These are phyloP conservation scores for Yamadazyma triangularis DNA, from an alignment of 1,139 yeast species.

Conservation along the genomic window DNA sequence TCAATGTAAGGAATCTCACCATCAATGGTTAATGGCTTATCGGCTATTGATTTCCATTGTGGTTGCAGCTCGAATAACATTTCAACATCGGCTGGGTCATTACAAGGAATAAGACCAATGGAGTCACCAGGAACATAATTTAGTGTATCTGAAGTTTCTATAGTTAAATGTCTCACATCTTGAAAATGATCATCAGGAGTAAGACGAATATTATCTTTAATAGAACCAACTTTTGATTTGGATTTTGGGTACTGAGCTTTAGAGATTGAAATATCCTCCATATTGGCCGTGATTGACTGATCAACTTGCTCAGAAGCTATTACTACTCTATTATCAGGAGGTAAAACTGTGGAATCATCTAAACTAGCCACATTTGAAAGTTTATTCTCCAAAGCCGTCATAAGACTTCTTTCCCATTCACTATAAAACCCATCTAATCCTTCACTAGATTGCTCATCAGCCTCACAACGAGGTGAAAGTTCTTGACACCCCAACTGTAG, in stretches of 20 bases:
- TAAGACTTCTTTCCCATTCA: constrained; percentile 64
- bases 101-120: constrained; percentile 69
- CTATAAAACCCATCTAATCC: constrained; percentile 76
- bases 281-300: too few relatives aligned
- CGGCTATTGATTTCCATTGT: constrained; percentile 67
- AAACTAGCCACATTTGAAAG: constrained; percentile 35
- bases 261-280: constrained; percentile 1
- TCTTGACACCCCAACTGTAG: constrained; percentile 79
- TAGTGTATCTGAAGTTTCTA: constrained; percentile 33
- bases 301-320: constrained; percentile 21
- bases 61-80: constrained; percentile 63
- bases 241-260: constrained; percentile 13
- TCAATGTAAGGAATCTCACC: constrained; percentile 31
- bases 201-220: constrained; percentile 50
- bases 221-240: constrained; percentile 30
- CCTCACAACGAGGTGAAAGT: constrained; percentile 72
- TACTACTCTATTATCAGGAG: constrained; percentile 34
- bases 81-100: constrained; percentile 61
- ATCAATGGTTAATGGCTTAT: constrained; percentile 39
- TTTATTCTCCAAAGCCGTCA: constrained; percentile 30
- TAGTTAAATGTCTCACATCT: constrained; percentile 69
- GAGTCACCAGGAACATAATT: constrained; percentile 76
- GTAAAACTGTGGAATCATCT: constrained; percentile 37
- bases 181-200: constrained; percentile 78
- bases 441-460: constrained; percentile 79